A percentile compares a stretch with the other conserved stretches of the same genome.
Evolutionary conservation across 352 stramenopile species (phyloP).

Genomic region (Pythium periplocum): DNA sequence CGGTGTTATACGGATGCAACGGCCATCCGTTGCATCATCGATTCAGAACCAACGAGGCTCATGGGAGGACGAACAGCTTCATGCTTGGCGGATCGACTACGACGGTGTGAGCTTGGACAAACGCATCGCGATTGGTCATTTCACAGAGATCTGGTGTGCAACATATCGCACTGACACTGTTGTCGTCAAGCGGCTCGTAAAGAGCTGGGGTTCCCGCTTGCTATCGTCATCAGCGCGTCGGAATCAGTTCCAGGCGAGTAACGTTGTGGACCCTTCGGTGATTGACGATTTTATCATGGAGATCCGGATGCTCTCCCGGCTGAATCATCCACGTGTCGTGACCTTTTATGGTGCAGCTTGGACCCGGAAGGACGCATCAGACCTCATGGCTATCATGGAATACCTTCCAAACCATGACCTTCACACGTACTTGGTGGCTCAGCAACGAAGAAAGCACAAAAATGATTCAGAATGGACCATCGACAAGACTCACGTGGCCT

Average conservation of each 20-base stretch:
- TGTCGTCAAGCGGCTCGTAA: slow-evolving; percentile 26
- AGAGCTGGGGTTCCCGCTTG: no score
- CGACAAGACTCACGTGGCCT: slow-evolving; percentile 33
- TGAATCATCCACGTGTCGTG: slow-evolving; percentile 48
- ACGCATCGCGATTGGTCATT: slow-evolving; percentile 20
- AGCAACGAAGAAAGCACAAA: slow-evolving; percentile 2
- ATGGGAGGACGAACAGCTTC: slow-evolving; percentile 34
- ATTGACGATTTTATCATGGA: slow-evolving; percentile 46
- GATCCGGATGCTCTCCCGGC: slow-evolving; percentile 38
- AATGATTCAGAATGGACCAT: slow-evolving; percentile 14
- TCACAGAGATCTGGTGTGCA: slow-evolving; percentile 37
- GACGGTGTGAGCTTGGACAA: slow-evolving; percentile 21
- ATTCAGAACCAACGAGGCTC: background rate
- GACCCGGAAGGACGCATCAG: slow-evolving; percentile 15
- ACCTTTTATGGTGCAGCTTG: slow-evolving; percentile 45
- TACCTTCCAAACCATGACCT: slow-evolving; percentile 41
- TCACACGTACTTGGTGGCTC: slow-evolving; percentile 14
- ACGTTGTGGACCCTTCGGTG: slow-evolving; percentile 2
- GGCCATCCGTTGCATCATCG: no score
- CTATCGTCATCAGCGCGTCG: no score
- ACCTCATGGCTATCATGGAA: slow-evolving; percentile 38
- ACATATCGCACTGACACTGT: slow-evolving; percentile 34
- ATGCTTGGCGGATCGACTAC: slow-evolving; percentile 33
- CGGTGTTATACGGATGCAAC: no score
- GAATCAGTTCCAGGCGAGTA: no score